phyloP scores from a whole-genome alignment of 2,329 filamentous ascomycete species.

The Lecanicillium sp. region DNA sequence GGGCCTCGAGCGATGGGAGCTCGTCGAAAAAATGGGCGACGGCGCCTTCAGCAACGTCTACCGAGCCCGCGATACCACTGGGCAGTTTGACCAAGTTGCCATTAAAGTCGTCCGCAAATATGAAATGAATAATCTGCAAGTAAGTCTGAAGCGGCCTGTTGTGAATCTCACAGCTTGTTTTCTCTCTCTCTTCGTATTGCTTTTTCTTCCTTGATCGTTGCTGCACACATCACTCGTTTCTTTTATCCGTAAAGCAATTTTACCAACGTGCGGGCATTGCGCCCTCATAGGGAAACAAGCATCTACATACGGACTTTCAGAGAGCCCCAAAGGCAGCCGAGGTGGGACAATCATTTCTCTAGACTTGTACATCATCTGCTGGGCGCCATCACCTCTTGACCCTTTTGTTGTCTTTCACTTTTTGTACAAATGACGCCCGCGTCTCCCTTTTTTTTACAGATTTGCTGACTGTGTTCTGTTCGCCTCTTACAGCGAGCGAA shows the following conservation, averaged over 20 bases:
- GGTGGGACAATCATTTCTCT: slow-evolving; percentile 59
- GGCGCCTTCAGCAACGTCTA: slow-evolving; percentile 99
- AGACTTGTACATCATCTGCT: too few species aligned
- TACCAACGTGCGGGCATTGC: slow-evolving; percentile 45
- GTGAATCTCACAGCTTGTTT: slow-evolving; percentile 14
- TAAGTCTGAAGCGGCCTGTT: slow-evolving; percentile 46
- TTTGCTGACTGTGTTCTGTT: slow-evolving; percentile 13
- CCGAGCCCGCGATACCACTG: slow-evolving; percentile 67
- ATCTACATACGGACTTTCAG: slow-evolving; percentile 94
- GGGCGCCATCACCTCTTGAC: too few species aligned
- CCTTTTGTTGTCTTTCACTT: too few species aligned
- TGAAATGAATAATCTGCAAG: slow-evolving; percentile 98
- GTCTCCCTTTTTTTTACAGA: neutral
- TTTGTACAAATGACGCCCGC: too few species aligned
- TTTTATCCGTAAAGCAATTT: slow-evolving; percentile 20
- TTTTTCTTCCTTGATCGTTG: slow-evolving; percentile 3
- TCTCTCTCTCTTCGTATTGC: slow-evolving; percentile 15
- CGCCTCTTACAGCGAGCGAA: slow-evolving; percentile 76
- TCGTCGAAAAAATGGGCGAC: slow-evolving; percentile 92
- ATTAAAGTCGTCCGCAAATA: slow-evolving; percentile 99
- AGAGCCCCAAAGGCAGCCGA: slow-evolving; percentile 93
- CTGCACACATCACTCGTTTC: slow-evolving; percentile 15
- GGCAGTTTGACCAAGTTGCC: slow-evolving; percentile 70
- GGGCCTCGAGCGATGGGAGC: slow-evolving; percentile 56
- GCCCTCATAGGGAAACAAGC: slow-evolving; percentile 68